A percentile compares a stretch with the other conserved stretches of the same genome.
phyloP scores from a whole-genome alignment of 2,329 filamentous ascomycete genomes.

The Cercospora sojina region DNA sequence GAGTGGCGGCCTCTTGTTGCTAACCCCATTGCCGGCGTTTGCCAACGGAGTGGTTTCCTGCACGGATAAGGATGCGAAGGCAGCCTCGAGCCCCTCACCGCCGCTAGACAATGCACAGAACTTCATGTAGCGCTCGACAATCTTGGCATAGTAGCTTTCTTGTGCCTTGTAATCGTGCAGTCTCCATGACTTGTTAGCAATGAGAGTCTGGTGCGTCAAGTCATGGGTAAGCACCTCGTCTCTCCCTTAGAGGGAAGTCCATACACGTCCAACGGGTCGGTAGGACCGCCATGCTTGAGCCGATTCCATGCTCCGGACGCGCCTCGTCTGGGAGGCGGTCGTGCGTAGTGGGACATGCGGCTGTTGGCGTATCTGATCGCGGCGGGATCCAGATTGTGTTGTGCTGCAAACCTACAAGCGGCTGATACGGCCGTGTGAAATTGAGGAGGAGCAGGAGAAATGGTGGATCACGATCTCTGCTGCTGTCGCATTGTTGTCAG shows the following conservation, averaged over 20 bases:
- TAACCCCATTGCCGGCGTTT: neutral
- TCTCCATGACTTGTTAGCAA: slow-evolving; percentile 34
- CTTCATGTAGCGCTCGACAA: slow-evolving; percentile 83
- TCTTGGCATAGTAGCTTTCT: slow-evolving; percentile 81
- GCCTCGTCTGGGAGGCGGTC: slow-evolving; percentile 37
- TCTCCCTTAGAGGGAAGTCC: slow-evolving; percentile 91
- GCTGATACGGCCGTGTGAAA: neutral
- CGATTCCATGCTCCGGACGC: slow-evolving; percentile 64
- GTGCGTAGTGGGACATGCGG: slow-evolving; percentile 28
- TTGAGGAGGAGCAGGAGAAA: neutral
- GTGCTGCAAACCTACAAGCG: neutral
- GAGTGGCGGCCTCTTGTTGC: slow-evolving; percentile 19
- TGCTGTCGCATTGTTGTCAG: slow-evolving; percentile 4
- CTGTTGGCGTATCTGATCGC: neutral
- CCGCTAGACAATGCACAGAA: slow-evolving; percentile 77
- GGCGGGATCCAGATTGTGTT: slow-evolving; percentile 1
- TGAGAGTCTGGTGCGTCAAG: neutral
- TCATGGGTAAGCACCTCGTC: slow-evolving; percentile 58
- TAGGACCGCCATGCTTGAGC: slow-evolving; percentile 65
- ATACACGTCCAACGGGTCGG: slow-evolving; percentile 76
- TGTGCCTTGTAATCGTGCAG: slow-evolving; percentile 69
- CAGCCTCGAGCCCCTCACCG: slow-evolving; percentile 69
- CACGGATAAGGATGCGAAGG: slow-evolving; percentile 66
- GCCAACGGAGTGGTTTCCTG: slow-evolving; percentile 10
- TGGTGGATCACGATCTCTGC: neutral